These are phyloP conservation scores for Pyricularia grisea DNA, from an alignment of 2,329 filamentous ascomycete species.

Conservation along the genomic window DNA sequence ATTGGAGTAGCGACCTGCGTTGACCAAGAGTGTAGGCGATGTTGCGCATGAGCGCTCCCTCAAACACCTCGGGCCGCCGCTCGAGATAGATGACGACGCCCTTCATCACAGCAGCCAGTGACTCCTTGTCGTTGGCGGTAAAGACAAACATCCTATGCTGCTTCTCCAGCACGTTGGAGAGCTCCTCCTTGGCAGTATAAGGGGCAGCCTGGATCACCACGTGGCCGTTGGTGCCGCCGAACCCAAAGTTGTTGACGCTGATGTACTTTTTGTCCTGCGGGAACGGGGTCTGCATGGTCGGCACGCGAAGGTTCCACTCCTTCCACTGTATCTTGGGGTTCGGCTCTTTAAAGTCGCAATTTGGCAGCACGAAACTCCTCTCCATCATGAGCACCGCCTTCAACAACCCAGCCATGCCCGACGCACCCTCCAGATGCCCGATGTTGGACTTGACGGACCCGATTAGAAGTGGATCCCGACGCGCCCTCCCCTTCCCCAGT, in stretches of 20 bases:
- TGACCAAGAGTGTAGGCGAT: constrained; percentile 38
- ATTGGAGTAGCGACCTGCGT: constrained; percentile 31
- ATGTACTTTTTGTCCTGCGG: constrained; percentile 38
- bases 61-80: constrained; percentile 32
- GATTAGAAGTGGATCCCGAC: constrained; percentile 19
- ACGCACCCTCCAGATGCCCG: constrained; percentile 41
- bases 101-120: constrained; percentile 19
- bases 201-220: constrained; percentile 28
- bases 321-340: constrained; percentile 39
- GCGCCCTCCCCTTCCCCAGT: constrained; percentile 17
- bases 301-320: constrained; percentile 39
- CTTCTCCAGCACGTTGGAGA: constrained; percentile 15
- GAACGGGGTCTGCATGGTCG: constrained; percentile 32
- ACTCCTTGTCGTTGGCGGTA: constrained; percentile 28
- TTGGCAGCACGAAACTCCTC: constrained; percentile 37
- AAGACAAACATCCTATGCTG: constrained; percentile 32
- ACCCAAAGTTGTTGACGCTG: constrained; percentile 40
- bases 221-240: constrained; percentile 35
- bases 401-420: constrained; percentile 19
- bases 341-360: constrained; percentile 37
- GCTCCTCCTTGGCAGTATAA: constrained; percentile 21
- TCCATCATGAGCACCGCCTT: constrained; percentile 17
- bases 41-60: constrained; percentile 32
- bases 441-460: constrained; percentile 28
- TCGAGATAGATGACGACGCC: constrained; percentile 27